These are phyloP conservation scores for Hortiboletus flavorubellus DNA, from an alignment of 768 basidiomycete species.

Conservation along the genomic window DNA sequence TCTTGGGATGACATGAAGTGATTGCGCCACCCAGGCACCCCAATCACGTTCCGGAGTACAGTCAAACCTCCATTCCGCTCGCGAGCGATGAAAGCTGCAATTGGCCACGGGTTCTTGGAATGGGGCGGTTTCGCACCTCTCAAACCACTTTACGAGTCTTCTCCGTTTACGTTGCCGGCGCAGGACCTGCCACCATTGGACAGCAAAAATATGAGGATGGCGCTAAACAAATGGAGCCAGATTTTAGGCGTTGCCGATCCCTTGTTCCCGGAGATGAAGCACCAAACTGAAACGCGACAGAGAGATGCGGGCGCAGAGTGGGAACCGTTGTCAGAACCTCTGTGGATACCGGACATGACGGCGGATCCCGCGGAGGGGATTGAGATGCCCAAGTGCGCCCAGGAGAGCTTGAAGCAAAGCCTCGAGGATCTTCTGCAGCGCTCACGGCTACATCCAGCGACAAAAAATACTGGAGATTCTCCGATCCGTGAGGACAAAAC, in stretches of 20 bases:
- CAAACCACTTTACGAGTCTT: conserved; percentile 28
- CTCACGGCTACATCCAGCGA: neutral
- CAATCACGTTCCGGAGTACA: conserved; percentile 22
- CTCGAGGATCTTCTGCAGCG: conserved; percentile 20
- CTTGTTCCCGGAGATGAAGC: conserved; percentile 30
- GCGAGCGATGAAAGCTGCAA: conserved; percentile 27
- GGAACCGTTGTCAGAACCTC: conserved; percentile 26
- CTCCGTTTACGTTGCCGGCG: conserved; percentile 23
- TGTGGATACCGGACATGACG: neutral
- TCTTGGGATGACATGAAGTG: neutral
- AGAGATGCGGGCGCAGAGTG: conserved; percentile 11
- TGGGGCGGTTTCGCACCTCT: conserved; percentile 33
- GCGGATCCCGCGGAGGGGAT: neutral
- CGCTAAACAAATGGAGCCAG: conserved; percentile 34
- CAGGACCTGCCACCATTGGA: conserved; percentile 16
- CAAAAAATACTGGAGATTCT: neutral
- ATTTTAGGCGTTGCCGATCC: conserved; percentile 32
- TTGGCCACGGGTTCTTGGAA: conserved; percentile 31
- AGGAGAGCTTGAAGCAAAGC: conserved; percentile 23
- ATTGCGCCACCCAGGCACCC: conserved; percentile 7
- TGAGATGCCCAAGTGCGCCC: conserved; percentile 3
- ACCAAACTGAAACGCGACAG: conserved; percentile 2
- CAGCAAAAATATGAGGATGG: conserved; percentile 29
- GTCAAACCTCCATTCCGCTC: conserved; percentile 28
- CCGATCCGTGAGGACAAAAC: neutral